phyloP scores from a whole-genome alignment of 2,329 filamentous ascomycete genomes.

The Teratosphaeriaceae sp. region DNA sequence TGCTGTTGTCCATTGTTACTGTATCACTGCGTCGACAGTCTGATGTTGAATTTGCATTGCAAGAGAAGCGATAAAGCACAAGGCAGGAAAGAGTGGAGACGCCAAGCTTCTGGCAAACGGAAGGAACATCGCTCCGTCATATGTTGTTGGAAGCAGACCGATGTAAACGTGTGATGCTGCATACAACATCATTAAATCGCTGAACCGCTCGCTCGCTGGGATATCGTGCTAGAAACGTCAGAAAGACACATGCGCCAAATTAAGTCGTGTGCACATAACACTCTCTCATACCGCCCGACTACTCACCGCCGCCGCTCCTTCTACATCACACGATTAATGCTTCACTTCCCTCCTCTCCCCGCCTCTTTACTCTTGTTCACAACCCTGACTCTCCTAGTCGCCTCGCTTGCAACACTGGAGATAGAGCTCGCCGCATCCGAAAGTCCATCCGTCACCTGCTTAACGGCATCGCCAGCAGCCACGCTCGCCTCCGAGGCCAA shows the following conservation, averaged over 20 bases:
- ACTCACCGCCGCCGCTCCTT: background rate
- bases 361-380: constrained; percentile 1
- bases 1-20: background rate
- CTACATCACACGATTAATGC: background rate
- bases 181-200: background rate
- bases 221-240: background rate
- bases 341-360: background rate
- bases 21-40: background rate
- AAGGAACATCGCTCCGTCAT: too few relatives aligned
- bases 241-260: background rate
- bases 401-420: constrained; percentile 29
- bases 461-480: constrained; percentile 34
- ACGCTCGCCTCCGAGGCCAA: constrained; percentile 27
- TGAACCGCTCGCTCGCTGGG: background rate
- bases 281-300: too few relatives aligned
- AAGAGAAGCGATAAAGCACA: background rate
- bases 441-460: constrained; percentile 39
- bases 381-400: constrained; percentile 13
- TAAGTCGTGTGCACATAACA: background rate
- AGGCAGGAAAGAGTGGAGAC: background rate
- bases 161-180: background rate
- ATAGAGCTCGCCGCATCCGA: constrained; percentile 43
- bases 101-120: background rate
- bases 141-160: too few relatives aligned
- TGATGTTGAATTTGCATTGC: background rate